These are phyloP conservation scores for Trichosphaerium sp. DNA, from an alignment of 78 protist species.

Conservation along the genomic window DNA sequence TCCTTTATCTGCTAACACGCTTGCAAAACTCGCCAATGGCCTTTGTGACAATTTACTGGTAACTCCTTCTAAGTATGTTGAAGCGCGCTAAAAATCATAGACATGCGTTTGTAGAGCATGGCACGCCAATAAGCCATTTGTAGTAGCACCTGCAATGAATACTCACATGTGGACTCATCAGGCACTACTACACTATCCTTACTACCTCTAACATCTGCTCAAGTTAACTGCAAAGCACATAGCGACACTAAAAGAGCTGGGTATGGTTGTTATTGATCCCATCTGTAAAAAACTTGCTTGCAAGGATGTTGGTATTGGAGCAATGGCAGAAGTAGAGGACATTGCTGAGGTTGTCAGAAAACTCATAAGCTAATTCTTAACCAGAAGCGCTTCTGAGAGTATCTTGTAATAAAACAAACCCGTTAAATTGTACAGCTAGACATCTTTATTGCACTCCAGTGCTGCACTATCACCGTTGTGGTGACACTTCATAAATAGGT, in stretches of 20 bases:
- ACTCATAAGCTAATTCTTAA: no score
- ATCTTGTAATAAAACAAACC: no score
- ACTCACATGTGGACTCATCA: constrained; percentile 86
- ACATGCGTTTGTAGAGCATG: constrained; percentile 71
- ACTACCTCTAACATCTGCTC: no score
- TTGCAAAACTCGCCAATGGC: constrained; percentile 76
- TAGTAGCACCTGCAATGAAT: constrained; percentile 90
- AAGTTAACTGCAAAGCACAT: constrained; percentile 59
- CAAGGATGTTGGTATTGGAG: constrained; percentile 66
- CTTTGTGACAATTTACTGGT: constrained; percentile 71
- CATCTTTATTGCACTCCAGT: no score
- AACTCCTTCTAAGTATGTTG: background rate
- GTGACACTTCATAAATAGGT: no score
- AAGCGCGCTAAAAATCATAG: constrained; percentile 2
- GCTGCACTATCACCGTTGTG: no score
- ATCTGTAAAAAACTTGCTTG: constrained; percentile 64
- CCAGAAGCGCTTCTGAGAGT: no score
- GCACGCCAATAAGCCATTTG: constrained; percentile 39
- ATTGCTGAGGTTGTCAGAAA: background rate
- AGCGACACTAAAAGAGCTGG: background rate
- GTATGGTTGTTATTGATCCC: constrained; percentile 41
- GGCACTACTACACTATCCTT: no score
- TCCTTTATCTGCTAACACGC: constrained; percentile 84
- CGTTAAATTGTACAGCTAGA: no score
- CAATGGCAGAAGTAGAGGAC: constrained; percentile 8